Evolutionary conservation across 768 basidiomycete species (phyloP).

Genomic region (Leccinum uliginosum): DNA sequence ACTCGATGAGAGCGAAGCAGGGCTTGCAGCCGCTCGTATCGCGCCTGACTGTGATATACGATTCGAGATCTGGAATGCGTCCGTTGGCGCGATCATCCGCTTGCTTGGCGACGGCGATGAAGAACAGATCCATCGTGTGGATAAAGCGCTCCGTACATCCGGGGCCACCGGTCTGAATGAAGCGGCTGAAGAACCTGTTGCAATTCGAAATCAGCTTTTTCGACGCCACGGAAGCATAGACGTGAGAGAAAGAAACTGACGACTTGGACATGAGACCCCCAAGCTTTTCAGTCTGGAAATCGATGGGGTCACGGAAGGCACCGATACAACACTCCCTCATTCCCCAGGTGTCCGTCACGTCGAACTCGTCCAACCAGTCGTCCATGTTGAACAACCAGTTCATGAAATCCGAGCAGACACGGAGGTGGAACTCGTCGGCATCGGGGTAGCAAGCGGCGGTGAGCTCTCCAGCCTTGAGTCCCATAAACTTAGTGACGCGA

Average conservation of each 20-base stretch:
- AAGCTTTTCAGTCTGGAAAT: constrained; percentile 26
- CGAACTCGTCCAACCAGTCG: constrained; percentile 39
- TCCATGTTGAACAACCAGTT: constrained; percentile 40
- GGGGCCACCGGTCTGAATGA: constrained; percentile 34
- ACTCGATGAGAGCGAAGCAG: constrained; percentile 51
- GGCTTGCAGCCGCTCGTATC: constrained; percentile 52
- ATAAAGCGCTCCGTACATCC: constrained; percentile 40
- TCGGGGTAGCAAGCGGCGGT: constrained; percentile 62
- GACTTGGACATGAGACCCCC: constrained; percentile 32
- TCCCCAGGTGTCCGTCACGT: constrained; percentile 27
- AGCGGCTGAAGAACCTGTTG: constrained; percentile 36
- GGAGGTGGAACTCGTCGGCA: constrained; percentile 51
- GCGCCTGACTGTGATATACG: constrained; percentile 50
- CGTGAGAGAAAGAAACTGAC: constrained; percentile 20
- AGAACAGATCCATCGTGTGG: constrained; percentile 38
- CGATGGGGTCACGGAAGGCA: constrained; percentile 27
- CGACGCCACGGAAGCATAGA: not conserved
- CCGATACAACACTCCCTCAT: constrained; percentile 29
- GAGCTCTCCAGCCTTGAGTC: constrained; percentile 62
- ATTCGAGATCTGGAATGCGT: constrained; percentile 42
- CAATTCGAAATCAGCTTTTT: constrained; percentile 4
- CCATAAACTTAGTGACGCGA: constrained; percentile 39
- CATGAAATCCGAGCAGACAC: constrained; percentile 67
- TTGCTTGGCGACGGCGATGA: constrained; percentile 40
- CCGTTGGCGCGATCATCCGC: constrained; percentile 39